Evolutionary conservation across 441 rosid species (phyloP).

Genomic region (Pelargonium cotyledonis): DNA sequence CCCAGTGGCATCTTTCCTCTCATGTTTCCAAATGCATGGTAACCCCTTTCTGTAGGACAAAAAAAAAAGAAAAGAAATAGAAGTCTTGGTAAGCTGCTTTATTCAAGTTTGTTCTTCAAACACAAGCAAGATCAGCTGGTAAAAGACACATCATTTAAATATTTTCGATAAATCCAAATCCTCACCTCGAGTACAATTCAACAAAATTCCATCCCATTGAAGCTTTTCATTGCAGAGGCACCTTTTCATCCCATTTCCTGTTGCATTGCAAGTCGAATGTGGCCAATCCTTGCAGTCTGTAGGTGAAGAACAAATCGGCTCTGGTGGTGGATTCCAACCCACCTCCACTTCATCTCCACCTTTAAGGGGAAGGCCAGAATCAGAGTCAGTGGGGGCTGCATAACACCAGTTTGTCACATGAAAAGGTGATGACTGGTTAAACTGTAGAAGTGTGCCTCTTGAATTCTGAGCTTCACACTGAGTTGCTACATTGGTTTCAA

Average conservation of each 20-base stretch:
- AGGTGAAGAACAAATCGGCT: constrained; percentile 44
- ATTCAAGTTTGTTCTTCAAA: not conserved
- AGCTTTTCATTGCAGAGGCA: constrained; percentile 42
- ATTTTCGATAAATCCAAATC: not conserved
- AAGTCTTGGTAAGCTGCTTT: not conserved
- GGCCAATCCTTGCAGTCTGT: constrained; percentile 63
- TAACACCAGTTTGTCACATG: constrained; percentile 34
- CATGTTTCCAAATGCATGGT: constrained; percentile 15
- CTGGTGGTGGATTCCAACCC: constrained; percentile 45
- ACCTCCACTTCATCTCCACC: constrained; percentile 46
- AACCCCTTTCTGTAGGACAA: constrained; percentile 26
- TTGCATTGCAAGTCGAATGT: constrained; percentile 36
- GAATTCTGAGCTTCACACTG: constrained; percentile 28
- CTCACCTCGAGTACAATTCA: constrained; percentile 49
- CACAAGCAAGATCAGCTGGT: not conserved
- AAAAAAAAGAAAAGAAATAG: not conserved
- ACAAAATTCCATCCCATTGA: constrained; percentile 39
- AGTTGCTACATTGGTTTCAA: constrained; percentile 26
- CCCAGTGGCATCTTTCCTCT: constrained; percentile 27
- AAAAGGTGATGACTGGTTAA: constrained; percentile 37
- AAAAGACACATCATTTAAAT: not conserved
- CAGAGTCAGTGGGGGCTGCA: constrained; percentile 17
- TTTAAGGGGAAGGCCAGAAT: constrained; percentile 3
- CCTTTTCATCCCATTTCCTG: constrained; percentile 28
- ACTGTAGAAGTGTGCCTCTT: constrained; percentile 18